These are phyloP conservation scores for Coemansia sp. DNA, from an alignment of 192 early-diverging fungal species.

Conservation along the genomic window DNA sequence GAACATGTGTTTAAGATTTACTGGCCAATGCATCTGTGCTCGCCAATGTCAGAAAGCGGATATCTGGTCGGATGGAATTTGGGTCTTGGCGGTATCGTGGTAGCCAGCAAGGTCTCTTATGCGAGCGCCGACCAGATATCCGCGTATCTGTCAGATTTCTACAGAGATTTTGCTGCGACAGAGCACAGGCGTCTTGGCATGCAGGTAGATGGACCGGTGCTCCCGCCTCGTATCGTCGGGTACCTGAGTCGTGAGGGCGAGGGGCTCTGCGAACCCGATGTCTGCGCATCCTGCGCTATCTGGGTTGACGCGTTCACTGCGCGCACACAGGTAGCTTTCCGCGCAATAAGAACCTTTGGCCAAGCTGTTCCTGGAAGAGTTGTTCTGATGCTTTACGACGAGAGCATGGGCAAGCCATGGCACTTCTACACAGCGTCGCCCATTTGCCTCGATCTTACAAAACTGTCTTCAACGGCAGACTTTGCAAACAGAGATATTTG, in stretches of 20 bases:
- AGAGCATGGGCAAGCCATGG: constrained; percentile 37
- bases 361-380: constrained; percentile 16
- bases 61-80: constrained; percentile 51
- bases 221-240: constrained; percentile 31
- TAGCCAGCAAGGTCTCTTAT: constrained; percentile 40
- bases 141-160: constrained; percentile 26
- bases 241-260: constrained; percentile 55
- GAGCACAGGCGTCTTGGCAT: neutral
- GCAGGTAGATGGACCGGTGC: neutral
- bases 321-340: constrained; percentile 48
- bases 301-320: constrained; percentile 53
- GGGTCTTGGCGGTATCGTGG: constrained; percentile 31
- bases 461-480: neutral
- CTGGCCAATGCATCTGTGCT: constrained; percentile 43
- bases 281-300: constrained; percentile 36
- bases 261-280: constrained; percentile 48
- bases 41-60: constrained; percentile 31
- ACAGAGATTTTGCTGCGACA: constrained; percentile 1
- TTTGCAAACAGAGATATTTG: constrained; percentile 7
- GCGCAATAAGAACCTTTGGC: constrained; percentile 24
- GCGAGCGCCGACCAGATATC: constrained; percentile 37
- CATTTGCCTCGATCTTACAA: constrained; percentile 42
- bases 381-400: constrained; percentile 41
- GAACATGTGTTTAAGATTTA: constrained; percentile 39
- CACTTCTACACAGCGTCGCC: constrained; percentile 47